A percentile compares a stretch with the other conserved stretches of the same genome.
These are phyloP conservation scores for Truncatella angustata DNA, from an alignment of 2,329 filamentous ascomycete genomes.

Conservation along the genomic window DNA sequence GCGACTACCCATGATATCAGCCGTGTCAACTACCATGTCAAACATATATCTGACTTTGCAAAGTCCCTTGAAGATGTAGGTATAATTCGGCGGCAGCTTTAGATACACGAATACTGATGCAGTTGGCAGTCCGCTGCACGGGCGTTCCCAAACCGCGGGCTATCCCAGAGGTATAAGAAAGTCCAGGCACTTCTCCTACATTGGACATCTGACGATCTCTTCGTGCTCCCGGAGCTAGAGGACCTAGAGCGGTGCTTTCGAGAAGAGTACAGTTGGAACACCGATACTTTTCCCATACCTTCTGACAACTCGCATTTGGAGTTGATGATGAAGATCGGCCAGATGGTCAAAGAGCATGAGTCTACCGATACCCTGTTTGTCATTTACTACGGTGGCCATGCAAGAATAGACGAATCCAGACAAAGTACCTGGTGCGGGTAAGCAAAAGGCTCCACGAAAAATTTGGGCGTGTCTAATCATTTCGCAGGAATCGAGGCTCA, in stretches of 20 bases:
- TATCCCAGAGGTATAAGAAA: slow-evolving; percentile 53
- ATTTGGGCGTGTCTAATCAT: slow-evolving; percentile 5
- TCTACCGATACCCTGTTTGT: slow-evolving; percentile 55
- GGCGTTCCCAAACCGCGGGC: slow-evolving; percentile 56
- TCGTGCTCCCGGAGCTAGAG: slow-evolving; percentile 57
- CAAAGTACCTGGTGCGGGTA: slow-evolving; percentile 62
- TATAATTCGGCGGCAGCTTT: slow-evolving; percentile 12
- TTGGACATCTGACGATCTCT: slow-evolving; percentile 58
- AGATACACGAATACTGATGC: neutral
- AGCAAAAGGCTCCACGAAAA: slow-evolving; percentile 24
- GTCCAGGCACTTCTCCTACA: slow-evolving; percentile 55
- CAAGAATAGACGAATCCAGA: slow-evolving; percentile 56
- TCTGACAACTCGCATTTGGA: slow-evolving; percentile 58
- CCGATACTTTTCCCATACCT: slow-evolving; percentile 57
- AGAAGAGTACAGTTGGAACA: slow-evolving; percentile 55
- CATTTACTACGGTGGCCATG: slow-evolving; percentile 60
- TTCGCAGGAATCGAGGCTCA: slow-evolving; percentile 43
- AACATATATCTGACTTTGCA: slow-evolving; percentile 54
- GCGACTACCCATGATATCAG: slow-evolving; percentile 56
- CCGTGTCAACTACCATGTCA: slow-evolving; percentile 57
- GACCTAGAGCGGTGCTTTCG: slow-evolving; percentile 54
- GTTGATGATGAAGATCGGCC: slow-evolving; percentile 54
- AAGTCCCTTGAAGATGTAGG: slow-evolving; percentile 53
- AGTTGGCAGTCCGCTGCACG: slow-evolving; percentile 46
- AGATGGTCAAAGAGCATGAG: slow-evolving; percentile 57